Evolutionary conservation across 1,284 basidiomycete species (phyloP).

Genomic region (Naganishia liquefaciens): DNA sequence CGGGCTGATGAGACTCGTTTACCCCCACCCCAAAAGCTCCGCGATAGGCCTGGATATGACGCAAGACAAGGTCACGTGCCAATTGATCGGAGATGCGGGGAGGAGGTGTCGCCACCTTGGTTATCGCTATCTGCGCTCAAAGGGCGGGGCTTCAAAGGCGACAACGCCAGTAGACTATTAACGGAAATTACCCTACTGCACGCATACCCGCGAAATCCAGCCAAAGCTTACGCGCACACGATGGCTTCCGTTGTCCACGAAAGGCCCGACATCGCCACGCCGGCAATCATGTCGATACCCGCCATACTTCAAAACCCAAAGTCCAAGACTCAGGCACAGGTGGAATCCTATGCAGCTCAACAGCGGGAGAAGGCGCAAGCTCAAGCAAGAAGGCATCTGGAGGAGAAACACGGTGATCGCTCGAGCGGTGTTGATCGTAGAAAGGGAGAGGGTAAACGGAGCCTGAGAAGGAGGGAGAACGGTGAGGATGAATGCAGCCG

Average conservation of each 20-base stretch:
- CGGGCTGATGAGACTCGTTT: too few species aligned
- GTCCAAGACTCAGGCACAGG: constrained; percentile 41
- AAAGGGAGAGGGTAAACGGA: constrained; percentile 45
- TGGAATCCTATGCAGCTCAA: constrained; percentile 50
- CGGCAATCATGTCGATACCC: constrained; percentile 38
- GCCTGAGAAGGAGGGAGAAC: constrained; percentile 49
- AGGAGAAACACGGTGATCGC: constrained; percentile 24
- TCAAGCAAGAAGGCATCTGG: constrained; percentile 26
- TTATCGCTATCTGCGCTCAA: too few species aligned
- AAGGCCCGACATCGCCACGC: constrained; percentile 6
- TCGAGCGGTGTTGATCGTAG: constrained; percentile 31
- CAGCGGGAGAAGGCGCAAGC: constrained; percentile 47
- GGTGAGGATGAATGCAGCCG: constrained; percentile 37
- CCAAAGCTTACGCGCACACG: not conserved
- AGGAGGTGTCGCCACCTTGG: too few species aligned
- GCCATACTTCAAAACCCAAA: constrained; percentile 52
- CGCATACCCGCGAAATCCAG: not conserved
- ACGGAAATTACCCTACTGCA: too few species aligned
- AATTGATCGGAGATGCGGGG: too few species aligned
- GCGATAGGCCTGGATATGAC: too few species aligned
- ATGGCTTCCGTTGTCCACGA: constrained; percentile 7
- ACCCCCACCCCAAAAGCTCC: too few species aligned
- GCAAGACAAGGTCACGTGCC: too few species aligned
- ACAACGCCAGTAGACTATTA: too few species aligned
- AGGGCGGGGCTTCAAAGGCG: too few species aligned